These are phyloP conservation scores for Xylaria digitata DNA, from an alignment of 2,329 filamentous ascomycete genomes.

Conservation along the genomic window DNA sequence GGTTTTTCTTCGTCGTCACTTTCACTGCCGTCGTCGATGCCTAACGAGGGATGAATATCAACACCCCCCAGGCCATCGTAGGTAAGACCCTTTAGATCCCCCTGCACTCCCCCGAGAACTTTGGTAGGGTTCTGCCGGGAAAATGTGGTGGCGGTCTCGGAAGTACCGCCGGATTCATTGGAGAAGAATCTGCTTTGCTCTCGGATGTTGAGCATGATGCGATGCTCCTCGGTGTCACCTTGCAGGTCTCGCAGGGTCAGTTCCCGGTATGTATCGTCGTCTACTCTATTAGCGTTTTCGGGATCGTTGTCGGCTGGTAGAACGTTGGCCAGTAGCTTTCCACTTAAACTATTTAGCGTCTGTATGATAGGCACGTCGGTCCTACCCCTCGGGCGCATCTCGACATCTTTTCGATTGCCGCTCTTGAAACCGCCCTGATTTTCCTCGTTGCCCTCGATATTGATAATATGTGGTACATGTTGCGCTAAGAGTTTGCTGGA, in stretches of 20 bases:
- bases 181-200: constrained; percentile 88
- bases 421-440: constrained; percentile 85
- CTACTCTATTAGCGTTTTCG: constrained; percentile 70
- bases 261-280: constrained; percentile 79
- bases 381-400: constrained; percentile 80
- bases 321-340: constrained; percentile 92
- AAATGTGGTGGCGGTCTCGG: constrained; percentile 65
- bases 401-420: constrained; percentile 88
- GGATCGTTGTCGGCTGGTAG: constrained; percentile 79
- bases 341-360: constrained; percentile 88
- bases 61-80: constrained; percentile 62
- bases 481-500: constrained; percentile 67
- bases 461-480: constrained; percentile 87
- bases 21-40: constrained; percentile 76
- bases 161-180: constrained; percentile 62
- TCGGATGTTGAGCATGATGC: constrained; percentile 86
- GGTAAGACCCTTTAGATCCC: constrained; percentile 67
- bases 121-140: constrained; percentile 75
- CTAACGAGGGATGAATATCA: constrained; percentile 72
- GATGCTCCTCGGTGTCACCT: constrained; percentile 77
- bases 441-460: constrained; percentile 93
- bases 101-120: constrained; percentile 72
- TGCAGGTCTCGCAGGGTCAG: constrained; percentile 83
- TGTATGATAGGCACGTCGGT: constrained; percentile 88
- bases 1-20: constrained; percentile 71